phyloP scores from a whole-genome alignment of 495 filamentous ascomycete species.

The Hypoxylon crocopeplum region DNA sequence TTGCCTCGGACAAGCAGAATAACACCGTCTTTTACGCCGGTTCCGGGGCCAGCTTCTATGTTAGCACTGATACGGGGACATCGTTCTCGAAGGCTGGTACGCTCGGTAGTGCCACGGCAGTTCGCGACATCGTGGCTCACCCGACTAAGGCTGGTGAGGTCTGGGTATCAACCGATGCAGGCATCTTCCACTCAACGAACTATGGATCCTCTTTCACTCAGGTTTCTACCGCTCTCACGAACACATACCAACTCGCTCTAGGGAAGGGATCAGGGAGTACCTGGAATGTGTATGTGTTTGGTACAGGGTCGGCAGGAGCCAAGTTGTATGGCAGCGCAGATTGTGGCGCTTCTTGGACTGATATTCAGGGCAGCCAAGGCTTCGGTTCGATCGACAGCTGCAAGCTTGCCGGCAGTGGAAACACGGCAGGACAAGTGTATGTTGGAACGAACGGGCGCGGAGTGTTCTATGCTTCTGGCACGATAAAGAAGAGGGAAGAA shows the following conservation, averaged over 20 bases:
- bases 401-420: slow-evolving; percentile 56
- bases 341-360: slow-evolving; percentile 55
- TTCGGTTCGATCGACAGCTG: slow-evolving; percentile 57
- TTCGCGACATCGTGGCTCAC: slow-evolving; percentile 58
- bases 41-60: slow-evolving; percentile 52
- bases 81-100: slow-evolving; percentile 49
- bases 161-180: slow-evolving; percentile 59
- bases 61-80: slow-evolving; percentile 51
- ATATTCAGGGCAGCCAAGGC: slow-evolving; percentile 60
- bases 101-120: slow-evolving; percentile 45
- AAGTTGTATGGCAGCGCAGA: slow-evolving; percentile 61
- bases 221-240: slow-evolving; percentile 44
- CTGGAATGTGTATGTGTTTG: slow-evolving; percentile 60
- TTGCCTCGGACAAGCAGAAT: slow-evolving; percentile 61
- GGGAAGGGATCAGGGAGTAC: slow-evolving; percentile 44
- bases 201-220: slow-evolving; percentile 55
- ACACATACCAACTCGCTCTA: slow-evolving; percentile 55
- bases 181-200: slow-evolving; percentile 59
- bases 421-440: slow-evolving; percentile 59
- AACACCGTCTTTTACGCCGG: slow-evolving; percentile 61
- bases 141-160: slow-evolving; percentile 58
- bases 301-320: slow-evolving; percentile 49
- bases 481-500: slow-evolving; percentile 16
- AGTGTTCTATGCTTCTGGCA: slow-evolving; percentile 55
- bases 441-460: slow-evolving; percentile 66